Conservation (phyloP, 2,329 filamentous ascomycete species). For the Calycina marina region DNA sequence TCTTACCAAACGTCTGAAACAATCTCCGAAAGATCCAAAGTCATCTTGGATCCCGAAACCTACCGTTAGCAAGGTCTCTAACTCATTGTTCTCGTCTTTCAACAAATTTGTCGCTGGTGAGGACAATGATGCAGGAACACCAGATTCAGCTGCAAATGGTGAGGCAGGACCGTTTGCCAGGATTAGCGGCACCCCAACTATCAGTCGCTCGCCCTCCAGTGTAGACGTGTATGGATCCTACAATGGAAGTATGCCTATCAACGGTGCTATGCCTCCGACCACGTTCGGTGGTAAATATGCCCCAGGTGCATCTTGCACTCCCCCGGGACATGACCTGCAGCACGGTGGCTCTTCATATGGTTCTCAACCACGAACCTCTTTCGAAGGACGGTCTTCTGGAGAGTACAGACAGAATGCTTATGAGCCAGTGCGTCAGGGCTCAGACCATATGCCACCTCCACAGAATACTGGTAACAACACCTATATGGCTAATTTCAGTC, state of each 20-base stretch:
- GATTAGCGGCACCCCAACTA: conserved; percentile 60
- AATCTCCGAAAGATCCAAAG: conserved; percentile 68
- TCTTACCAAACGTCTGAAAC: conserved; percentile 66
- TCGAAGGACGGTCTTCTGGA: conserved; percentile 30
- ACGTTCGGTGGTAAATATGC: conserved; percentile 20
- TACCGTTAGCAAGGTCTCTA: conserved; percentile 90
- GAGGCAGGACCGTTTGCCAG: conserved; percentile 72
- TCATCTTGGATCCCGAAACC: conserved; percentile 89
- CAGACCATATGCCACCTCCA: conserved; percentile 23
- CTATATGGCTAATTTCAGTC: conserved; percentile 10
- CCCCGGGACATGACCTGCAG: conserved; percentile 13
- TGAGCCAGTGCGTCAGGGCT: conserved; percentile 28
- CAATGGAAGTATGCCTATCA: conserved; percentile 21
- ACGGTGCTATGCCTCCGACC: conserved; percentile 16
- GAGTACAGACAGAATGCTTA: conserved; percentile 27
- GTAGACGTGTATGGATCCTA: conserved; percentile 48
- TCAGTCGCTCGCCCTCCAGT: conserved; percentile 61
- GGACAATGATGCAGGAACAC: conserved; percentile 53
- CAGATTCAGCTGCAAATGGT: conserved; percentile 38
- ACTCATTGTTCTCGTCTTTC: conserved; percentile 80
- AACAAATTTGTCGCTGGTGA: conserved; percentile 94
- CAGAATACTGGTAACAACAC: conserved; percentile 19
- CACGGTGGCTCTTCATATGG: conserved; percentile 8
- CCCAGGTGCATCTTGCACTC: conserved; percentile 15
- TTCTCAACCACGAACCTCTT: conserved; percentile 26